Evolutionary conservation across 139 green algal genomes (phyloP).

Genomic region (Bryopsis sp.): DNA sequence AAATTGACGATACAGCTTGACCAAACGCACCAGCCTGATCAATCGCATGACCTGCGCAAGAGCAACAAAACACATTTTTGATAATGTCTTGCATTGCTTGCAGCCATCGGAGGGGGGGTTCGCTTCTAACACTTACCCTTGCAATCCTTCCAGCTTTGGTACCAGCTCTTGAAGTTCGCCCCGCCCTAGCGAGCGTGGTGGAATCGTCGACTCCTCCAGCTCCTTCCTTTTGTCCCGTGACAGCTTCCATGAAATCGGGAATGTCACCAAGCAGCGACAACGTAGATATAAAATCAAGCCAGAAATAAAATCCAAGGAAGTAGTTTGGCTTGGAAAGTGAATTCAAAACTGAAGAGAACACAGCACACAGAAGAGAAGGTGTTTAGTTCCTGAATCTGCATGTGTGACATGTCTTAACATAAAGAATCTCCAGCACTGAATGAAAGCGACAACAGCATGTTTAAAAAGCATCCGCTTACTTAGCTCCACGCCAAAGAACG

Average conservation of each 20-base stretch:
- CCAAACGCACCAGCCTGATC: constrained; percentile 63
- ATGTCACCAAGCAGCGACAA: constrained; percentile 66
- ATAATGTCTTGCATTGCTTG: too few relatives aligned
- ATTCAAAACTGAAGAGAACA: constrained; percentile 26
- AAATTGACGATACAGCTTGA: constrained; percentile 56
- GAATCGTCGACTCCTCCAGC: constrained; percentile 9
- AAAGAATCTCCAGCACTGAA: too few relatives aligned
- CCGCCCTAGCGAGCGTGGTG: constrained; percentile 15
- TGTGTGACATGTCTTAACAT: too few relatives aligned
- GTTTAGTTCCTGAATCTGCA: too few relatives aligned
- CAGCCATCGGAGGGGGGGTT: too few relatives aligned
- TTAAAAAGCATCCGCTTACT: constrained; percentile 20
- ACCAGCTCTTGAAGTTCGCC: constrained; percentile 16
- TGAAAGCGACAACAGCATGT: too few relatives aligned
- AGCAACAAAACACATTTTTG: too few relatives aligned
- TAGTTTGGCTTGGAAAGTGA: constrained; percentile 54
- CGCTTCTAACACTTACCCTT: constrained; percentile 10
- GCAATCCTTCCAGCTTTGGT: constrained; percentile 17
- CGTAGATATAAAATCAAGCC: constrained; percentile 69
- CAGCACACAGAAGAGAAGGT: too few relatives aligned
- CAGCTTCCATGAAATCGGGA: constrained; percentile 35
- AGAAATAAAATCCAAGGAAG: constrained; percentile 86
- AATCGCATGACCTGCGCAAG: constrained; percentile 55
- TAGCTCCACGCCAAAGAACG: constrained; percentile 55
- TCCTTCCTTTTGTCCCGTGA: constrained; percentile 20